Evolutionary conservation across 345 rosid species (phyloP).

Genomic region (Bruguiera parviflora): DNA sequence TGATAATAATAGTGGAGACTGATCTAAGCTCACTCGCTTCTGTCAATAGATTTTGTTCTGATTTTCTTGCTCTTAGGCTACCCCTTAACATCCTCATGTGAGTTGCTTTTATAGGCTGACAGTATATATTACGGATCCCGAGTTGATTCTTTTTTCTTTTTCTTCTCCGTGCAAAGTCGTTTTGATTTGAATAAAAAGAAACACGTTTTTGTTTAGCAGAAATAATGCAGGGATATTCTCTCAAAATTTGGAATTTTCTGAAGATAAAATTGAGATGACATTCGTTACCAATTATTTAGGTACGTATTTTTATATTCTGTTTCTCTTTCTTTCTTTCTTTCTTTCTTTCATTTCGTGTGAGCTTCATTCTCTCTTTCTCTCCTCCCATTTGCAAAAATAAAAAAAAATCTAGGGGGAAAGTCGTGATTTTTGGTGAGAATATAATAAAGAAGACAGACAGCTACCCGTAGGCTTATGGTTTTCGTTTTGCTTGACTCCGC

Average conservation of each 20-base stretch:
- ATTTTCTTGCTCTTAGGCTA: constrained; percentile 60
- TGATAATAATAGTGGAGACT: constrained; percentile 52
- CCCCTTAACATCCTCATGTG: constrained; percentile 94
- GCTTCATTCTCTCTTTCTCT: too few relatives aligned
- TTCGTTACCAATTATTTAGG: constrained; percentile 90
- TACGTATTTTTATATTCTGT: constrained; percentile 21
- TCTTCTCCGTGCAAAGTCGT: background rate
- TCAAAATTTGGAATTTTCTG: constrained; percentile 83
- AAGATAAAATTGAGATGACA: constrained; percentile 91
- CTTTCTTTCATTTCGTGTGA: background rate
- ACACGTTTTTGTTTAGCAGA: constrained; percentile 36
- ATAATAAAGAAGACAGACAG: background rate
- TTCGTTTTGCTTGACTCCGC: too few relatives aligned
- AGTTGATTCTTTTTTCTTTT: background rate
- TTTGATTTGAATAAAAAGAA: background rate
- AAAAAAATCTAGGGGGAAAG: too few relatives aligned
- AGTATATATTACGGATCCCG: background rate
- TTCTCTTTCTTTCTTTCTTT: background rate
- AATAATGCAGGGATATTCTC: constrained; percentile 92
- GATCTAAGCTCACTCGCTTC: constrained; percentile 85
- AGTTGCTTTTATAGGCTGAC: constrained; percentile 17
- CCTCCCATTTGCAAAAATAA: too few relatives aligned
- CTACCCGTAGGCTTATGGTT: background rate
- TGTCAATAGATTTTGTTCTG: constrained; percentile 57
- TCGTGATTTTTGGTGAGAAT: background rate